These are phyloP conservation scores for Fraxinus pennsylvanica DNA, from an alignment of 257 asterid species.

Conservation along the genomic window DNA sequence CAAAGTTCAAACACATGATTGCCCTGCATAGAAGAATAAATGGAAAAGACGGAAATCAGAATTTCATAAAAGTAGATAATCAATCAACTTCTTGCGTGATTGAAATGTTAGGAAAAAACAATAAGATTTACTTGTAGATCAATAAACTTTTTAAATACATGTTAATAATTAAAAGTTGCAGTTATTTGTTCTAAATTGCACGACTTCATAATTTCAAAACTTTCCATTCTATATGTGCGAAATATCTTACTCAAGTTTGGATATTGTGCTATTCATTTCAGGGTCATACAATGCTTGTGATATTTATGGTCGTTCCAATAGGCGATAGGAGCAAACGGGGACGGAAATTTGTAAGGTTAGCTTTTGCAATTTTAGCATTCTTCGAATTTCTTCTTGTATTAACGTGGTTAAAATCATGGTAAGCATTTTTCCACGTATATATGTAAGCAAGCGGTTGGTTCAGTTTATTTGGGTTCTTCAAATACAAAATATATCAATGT, in stretches of 20 bases:
- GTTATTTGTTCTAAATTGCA: neutral
- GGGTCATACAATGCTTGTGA: conserved; percentile 64
- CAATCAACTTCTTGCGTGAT: neutral
- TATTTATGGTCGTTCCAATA: conserved; percentile 64
- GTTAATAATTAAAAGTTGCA: conserved; percentile 10
- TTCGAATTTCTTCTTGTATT: neutral
- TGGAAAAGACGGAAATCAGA: neutral
- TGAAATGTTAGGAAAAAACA: neutral
- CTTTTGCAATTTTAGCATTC: neutral
- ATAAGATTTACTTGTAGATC: neutral
- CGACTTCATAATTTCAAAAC: neutral
- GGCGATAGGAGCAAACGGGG: conserved; percentile 74
- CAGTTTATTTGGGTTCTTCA: conserved; percentile 4
- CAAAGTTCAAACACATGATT: conserved; percentile 82
- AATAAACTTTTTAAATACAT: no score
- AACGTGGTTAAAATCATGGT: conserved; percentile 19
- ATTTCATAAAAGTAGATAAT: conserved; percentile 7
- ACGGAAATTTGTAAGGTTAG: conserved; percentile 58
- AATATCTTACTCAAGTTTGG: neutral
- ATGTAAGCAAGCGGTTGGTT: conserved; percentile 81
- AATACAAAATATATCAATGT: conserved; percentile 1
- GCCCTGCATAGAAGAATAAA: conserved; percentile 59
- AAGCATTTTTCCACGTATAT: conserved; percentile 61
- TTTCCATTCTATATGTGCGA: no score
- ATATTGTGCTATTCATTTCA: conserved; percentile 31